Conservation (phyloP, 2,329 filamentous ascomycete species). For the Cryphonectria radicalis region DNA sequence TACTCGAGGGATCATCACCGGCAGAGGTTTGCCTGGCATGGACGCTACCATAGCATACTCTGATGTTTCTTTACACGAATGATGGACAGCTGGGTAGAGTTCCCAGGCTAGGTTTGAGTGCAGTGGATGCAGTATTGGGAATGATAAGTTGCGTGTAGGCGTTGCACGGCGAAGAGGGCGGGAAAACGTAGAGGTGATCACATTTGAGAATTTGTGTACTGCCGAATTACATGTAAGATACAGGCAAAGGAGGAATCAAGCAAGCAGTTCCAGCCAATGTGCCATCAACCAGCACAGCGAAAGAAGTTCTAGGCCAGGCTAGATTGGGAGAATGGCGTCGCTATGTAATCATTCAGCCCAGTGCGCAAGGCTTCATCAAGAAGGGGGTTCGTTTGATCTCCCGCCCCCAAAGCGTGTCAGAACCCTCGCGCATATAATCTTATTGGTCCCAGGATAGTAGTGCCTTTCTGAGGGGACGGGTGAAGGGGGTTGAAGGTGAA, state of each 20-base stretch:
- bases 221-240: neutral
- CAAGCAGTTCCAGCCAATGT: neutral
- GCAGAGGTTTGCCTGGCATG: neutral
- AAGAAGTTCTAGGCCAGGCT: neutral
- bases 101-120: neutral
- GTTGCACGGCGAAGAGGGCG: neutral
- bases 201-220: neutral
- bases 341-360: neutral
- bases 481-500: neutral
- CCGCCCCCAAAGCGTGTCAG: conserved; percentile 16
- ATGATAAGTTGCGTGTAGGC: neutral
- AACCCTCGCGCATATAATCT: neutral
- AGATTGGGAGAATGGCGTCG: neutral
- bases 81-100: neutral
- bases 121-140: neutral
- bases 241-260: neutral
- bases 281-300: neutral
- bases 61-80: neutral
- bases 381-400: conserved; percentile 26
- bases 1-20: neutral
- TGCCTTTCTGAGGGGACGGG: too few species aligned
- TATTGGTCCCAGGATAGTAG: conserved; percentile 8
- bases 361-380: neutral
- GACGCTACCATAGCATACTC: neutral
- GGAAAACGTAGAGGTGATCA: neutral